phyloP scores from a whole-genome alignment of 768 basidiomycete species.

The Rhodotorula diobovata region DNA sequence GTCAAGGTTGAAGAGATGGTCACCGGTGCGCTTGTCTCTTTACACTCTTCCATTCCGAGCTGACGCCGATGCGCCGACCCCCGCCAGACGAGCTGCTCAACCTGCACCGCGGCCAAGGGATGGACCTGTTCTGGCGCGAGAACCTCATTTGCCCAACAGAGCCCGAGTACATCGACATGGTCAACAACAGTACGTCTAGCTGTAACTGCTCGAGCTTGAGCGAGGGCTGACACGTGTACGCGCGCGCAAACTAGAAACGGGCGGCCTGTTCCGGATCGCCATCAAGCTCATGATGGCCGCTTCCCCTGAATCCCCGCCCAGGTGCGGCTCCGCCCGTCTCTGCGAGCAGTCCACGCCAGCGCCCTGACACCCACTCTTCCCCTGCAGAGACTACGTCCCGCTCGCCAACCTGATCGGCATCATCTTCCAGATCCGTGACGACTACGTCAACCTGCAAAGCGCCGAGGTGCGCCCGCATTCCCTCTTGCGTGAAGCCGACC shows the following conservation, averaged over 20 bases:
- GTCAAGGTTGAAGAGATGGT: conserved; percentile 62
- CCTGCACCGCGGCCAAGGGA: conserved; percentile 91
- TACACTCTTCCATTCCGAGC: conserved; percentile 36
- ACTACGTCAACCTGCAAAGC: conserved; percentile 90
- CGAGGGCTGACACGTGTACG: neutral
- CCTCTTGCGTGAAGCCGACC: neutral
- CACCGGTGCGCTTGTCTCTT: conserved; percentile 55
- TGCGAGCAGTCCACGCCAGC: too few relatives aligned
- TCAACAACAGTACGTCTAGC: conserved; percentile 87
- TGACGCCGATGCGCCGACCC: conserved; percentile 37
- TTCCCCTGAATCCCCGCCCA: conserved; percentile 41
- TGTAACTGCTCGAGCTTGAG: too few relatives aligned
- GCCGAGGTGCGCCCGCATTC: conserved; percentile 58
- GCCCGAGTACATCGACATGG: conserved; percentile 91
- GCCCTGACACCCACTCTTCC: neutral
- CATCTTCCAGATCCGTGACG: conserved; percentile 95
- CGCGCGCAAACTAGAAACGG: conserved; percentile 65
- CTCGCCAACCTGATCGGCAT: conserved; percentile 89
- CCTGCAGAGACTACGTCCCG: conserved; percentile 66
- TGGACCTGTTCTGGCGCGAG: conserved; percentile 92
- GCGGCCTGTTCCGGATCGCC: conserved; percentile 83
- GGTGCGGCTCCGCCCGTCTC: conserved; percentile 44
- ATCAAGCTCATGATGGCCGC: conserved; percentile 93
- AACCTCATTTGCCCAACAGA: conserved; percentile 85
- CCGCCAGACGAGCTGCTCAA: conserved; percentile 64